Conservation (phyloP, 169 alveolate genomes). For the Eimeria sp. region DNA sequence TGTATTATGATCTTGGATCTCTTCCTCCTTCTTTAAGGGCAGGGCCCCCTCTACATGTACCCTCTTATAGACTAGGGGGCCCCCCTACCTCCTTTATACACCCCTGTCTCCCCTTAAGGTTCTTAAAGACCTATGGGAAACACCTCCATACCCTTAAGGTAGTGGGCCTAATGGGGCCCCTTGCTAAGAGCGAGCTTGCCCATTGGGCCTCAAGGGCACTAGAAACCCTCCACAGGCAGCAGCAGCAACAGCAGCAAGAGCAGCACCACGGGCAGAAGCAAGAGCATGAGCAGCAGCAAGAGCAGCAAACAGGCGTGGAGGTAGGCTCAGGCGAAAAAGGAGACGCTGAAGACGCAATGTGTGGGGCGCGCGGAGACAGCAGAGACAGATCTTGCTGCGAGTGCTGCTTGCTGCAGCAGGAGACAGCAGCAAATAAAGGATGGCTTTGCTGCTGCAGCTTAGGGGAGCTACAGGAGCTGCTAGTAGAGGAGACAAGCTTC, state of each 20-base stretch:
- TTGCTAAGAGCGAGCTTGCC: background rate
- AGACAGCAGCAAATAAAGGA: background rate
- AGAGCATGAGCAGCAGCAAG: background rate
- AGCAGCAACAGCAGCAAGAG: background rate
- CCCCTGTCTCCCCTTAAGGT: constrained; percentile 20
- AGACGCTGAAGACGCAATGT: too few relatives aligned
- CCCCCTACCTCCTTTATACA: background rate
- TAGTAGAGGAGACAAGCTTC: background rate
- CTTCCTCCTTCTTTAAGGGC: background rate
- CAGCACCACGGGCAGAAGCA: background rate
- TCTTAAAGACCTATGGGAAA: background rate
- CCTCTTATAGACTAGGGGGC: background rate
- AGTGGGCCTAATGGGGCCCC: background rate
- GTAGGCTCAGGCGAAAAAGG: too few relatives aligned
- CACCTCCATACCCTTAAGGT: background rate
- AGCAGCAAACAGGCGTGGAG: too few relatives aligned
- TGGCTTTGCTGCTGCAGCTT: background rate
- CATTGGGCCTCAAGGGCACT: constrained; percentile 11
- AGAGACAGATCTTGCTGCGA: background rate
- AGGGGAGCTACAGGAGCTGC: background rate
- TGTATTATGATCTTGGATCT: background rate
- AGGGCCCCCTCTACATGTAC: constrained; percentile 1
- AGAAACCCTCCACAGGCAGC: background rate
- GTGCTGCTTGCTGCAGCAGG: background rate
- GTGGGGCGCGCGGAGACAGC: too few relatives aligned